A percentile compares a stretch with the other conserved stretches of the same genome.
These are phyloP conservation scores for Raphanus hybrid DNA, from an alignment of 441 rosid genomes.

Conservation along the genomic window DNA sequence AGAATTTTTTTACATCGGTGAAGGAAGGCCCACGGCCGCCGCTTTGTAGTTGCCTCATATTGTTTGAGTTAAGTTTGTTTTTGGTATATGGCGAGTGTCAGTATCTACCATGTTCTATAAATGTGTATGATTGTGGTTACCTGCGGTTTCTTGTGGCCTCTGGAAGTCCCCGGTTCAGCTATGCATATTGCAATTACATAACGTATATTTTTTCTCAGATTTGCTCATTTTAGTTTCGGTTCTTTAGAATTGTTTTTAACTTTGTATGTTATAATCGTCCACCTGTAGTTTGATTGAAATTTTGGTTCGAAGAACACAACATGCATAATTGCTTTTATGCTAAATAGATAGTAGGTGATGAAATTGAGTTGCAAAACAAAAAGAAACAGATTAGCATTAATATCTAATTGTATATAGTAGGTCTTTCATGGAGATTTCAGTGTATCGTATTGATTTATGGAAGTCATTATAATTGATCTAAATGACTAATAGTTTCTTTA, in stretches of 20 bases:
- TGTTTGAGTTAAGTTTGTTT: neutral
- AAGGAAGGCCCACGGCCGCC: constrained; percentile 12
- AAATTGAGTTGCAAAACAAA: constrained; percentile 10
- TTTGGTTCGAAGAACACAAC: neutral
- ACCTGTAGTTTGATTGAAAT: neutral
- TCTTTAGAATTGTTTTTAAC: constrained; percentile 4
- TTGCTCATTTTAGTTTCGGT: neutral
- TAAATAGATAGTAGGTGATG: neutral
- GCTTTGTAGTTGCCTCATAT: neutral
- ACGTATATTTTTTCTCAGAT: neutral
- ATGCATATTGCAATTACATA: neutral
- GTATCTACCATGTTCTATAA: neutral
- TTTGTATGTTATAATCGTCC: neutral
- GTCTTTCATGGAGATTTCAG: too few species aligned
- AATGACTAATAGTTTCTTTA: too few species aligned
- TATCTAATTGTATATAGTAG: too few species aligned
- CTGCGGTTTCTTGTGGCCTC: constrained; percentile 3
- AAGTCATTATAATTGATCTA: too few species aligned
- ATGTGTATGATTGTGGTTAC: neutral
- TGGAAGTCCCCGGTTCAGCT: neutral
- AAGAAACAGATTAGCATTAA: too few species aligned
- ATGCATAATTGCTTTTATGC: neutral
- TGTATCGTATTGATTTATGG: too few species aligned
- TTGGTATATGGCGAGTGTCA: neutral
- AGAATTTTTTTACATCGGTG: neutral